phyloP scores from a whole-genome alignment of 345 rosid genomes.

The Schrenkiella parvula region DNA sequence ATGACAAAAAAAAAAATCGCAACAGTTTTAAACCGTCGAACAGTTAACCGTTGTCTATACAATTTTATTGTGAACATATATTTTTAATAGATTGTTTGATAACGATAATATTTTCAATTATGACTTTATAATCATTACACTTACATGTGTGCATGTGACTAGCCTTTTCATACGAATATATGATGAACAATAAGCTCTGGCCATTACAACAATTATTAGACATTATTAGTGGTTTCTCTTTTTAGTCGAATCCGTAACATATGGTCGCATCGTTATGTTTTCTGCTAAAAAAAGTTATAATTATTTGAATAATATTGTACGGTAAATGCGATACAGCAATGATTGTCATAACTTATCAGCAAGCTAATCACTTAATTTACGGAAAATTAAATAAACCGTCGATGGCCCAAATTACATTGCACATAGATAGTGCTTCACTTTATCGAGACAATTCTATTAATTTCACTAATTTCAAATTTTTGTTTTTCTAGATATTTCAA shows the following conservation, averaged over 20 bases:
- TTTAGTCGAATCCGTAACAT: slow-evolving; percentile 12
- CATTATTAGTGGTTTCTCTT: background rate
- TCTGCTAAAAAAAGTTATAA: slow-evolving; percentile 16
- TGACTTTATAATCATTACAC: slow-evolving; percentile 19
- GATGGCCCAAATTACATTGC: slow-evolving; percentile 25
- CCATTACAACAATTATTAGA: slow-evolving; percentile 18
- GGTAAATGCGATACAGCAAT: slow-evolving; percentile 22
- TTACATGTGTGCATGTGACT: slow-evolving; percentile 33
- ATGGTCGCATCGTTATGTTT: slow-evolving; percentile 10
- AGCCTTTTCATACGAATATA: slow-evolving; percentile 24
- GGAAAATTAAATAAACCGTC: slow-evolving; percentile 10
- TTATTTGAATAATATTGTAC: slow-evolving; percentile 19
- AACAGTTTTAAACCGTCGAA: background rate
- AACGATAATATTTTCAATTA: slow-evolving; percentile 1
- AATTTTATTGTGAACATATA: background rate
- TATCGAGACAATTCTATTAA: background rate
- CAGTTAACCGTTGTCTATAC: background rate
- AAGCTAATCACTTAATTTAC: slow-evolving; percentile 26
- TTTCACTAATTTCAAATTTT: slow-evolving; percentile 5
- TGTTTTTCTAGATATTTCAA: background rate
- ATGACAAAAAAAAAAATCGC: background rate
- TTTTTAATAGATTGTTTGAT: background rate
- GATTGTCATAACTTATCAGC: slow-evolving; percentile 17
- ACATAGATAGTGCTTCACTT: slow-evolving; percentile 17
- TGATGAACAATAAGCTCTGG: slow-evolving; percentile 23